Conservation (phyloP, 176 grass and related monocot species). For the Puccinellia tenuiflora region DNA sequence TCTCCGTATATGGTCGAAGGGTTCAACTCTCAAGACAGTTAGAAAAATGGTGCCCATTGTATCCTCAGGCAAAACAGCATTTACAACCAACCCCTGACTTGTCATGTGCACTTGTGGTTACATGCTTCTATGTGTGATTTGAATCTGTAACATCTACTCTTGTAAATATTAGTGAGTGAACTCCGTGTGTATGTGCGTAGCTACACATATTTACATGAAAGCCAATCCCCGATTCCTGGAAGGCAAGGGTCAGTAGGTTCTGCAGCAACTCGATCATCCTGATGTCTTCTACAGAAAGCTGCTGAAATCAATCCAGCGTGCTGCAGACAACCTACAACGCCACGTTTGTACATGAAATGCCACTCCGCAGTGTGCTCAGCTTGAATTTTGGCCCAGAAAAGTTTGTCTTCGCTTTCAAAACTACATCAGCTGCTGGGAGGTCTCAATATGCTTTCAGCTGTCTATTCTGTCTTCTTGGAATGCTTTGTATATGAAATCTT, state of each 20-base stretch:
- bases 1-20: conserved; percentile 21
- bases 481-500: conserved; percentile 82
- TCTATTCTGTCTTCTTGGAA: conserved; percentile 63
- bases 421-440: not conserved
- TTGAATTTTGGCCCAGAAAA: not conserved
- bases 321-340: conserved; percentile 13
- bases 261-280: not conserved
- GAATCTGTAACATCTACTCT: conserved; percentile 50
- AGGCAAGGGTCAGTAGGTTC: not conserved
- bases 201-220: conserved; percentile 59
- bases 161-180: conserved; percentile 51
- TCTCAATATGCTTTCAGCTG: conserved; percentile 29
- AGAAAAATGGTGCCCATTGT: conserved; percentile 25
- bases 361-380: not conserved
- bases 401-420: not conserved
- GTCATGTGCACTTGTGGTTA: conserved; percentile 29
- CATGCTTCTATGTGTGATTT: conserved; percentile 55
- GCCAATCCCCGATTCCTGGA: conserved; percentile 8
- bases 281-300: conserved; percentile 20
- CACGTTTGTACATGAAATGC: conserved; percentile 11
- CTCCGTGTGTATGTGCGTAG: conserved; percentile 36
- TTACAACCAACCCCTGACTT: conserved; percentile 46
- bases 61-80: conserved; percentile 41
- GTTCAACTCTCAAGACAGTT: conserved; percentile 7
- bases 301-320: conserved; percentile 17